Percentiles rank a stretch among this genome's conserved stretches.
Conservation (phyloP, 257 asterid species). For the Leonotis leonurus region DNA sequence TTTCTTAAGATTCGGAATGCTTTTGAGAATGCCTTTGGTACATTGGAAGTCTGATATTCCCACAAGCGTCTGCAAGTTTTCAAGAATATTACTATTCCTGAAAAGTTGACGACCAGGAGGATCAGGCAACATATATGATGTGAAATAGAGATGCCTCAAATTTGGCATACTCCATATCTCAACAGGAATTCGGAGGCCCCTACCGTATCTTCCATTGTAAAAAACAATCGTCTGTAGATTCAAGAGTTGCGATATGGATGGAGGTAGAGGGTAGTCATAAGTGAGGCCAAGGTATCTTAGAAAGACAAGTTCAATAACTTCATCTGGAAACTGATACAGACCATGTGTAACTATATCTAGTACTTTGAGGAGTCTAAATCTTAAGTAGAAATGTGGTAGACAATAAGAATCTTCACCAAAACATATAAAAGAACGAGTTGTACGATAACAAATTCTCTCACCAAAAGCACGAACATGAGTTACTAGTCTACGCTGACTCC, state of each 20-base stretch:
- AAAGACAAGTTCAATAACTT: not conserved
- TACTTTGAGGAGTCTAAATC: not conserved
- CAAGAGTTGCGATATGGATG: slow-evolving; percentile 3
- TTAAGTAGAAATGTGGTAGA: not conserved
- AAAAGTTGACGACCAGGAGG: not conserved
- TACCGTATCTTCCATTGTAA: not conserved
- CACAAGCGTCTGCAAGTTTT: slow-evolving; percentile 12
- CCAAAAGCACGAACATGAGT: not conserved
- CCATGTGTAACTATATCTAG: not conserved
- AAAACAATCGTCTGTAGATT: slow-evolving; percentile 10
- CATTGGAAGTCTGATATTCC: not conserved
- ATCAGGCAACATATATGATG: not conserved
- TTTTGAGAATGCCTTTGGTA: not conserved
- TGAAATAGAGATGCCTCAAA: slow-evolving; percentile 7
- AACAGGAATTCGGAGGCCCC: not conserved
- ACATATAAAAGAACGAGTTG: not conserved
- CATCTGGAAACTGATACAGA: not conserved
- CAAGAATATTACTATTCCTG: not conserved
- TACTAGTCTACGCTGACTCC: not conserved
- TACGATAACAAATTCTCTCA: too few relatives aligned
- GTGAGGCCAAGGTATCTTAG: slow-evolving; percentile 22
- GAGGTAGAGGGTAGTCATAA: not conserved
- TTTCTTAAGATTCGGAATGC: not conserved
- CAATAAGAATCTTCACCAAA: not conserved
- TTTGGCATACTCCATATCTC: slow-evolving; percentile 13